Percentiles rank a stretch among this genome's conserved stretches.
These are phyloP conservation scores for Dryas alaskensis DNA, from an alignment of 306 rosid species.

Conservation along the genomic window DNA sequence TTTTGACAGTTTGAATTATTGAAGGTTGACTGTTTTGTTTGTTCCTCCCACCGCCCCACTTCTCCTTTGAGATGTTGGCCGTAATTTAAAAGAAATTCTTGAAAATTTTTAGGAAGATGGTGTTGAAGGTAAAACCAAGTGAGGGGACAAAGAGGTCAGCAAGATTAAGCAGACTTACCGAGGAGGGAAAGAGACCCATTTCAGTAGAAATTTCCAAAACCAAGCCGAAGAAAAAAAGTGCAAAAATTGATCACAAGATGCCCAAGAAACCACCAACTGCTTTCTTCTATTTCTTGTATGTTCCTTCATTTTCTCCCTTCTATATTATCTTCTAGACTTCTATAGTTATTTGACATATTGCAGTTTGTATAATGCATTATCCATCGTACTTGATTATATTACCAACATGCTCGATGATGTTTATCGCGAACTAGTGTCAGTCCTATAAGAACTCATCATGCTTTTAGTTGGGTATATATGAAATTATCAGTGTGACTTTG, in stretches of 20 bases:
- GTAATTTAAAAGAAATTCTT: not conserved
- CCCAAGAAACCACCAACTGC: constrained; percentile 99
- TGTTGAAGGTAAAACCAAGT: constrained; percentile 46
- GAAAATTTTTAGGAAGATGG: constrained; percentile 50
- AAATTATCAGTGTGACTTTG: not conserved
- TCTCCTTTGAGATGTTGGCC: not conserved
- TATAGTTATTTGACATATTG: constrained; percentile 17
- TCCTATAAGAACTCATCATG: not conserved
- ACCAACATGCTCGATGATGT: not conserved
- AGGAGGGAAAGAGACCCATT: constrained; percentile 30
- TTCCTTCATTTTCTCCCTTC: not conserved
- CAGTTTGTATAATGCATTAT: constrained; percentile 9
- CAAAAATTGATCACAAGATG: constrained; percentile 62
- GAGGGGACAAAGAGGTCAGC: constrained; percentile 38
- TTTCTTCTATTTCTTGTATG: constrained; percentile 91
- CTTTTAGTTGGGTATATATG: not conserved
- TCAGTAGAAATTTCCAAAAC: constrained; percentile 49
- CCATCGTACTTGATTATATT: not conserved
- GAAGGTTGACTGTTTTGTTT: not conserved
- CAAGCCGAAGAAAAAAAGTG: constrained; percentile 54
- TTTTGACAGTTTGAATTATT: not conserved
- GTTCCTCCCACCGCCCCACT: too few species aligned
- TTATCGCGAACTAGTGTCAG: too few species aligned
- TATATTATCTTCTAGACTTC: not conserved
- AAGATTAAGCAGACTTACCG: constrained; percentile 6